These are phyloP conservation scores for Alternaria solani DNA, from an alignment of 2,329 filamentous ascomycete genomes.

Conservation along the genomic window DNA sequence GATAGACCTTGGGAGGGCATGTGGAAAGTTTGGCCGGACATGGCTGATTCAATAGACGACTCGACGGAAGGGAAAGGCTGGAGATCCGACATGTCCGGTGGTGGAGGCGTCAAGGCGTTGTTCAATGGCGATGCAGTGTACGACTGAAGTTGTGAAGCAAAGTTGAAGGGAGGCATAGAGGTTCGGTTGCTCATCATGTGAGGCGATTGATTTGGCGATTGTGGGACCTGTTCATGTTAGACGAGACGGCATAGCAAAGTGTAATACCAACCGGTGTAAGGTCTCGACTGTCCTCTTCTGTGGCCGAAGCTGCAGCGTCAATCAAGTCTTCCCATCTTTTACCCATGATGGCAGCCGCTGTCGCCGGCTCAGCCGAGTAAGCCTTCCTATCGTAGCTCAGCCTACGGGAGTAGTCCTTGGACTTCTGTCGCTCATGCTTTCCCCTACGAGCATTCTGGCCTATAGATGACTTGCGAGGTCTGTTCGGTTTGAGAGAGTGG, in stretches of 20 bases:
- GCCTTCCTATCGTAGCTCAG: conserved; percentile 81
- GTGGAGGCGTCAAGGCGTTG: conserved; percentile 85
- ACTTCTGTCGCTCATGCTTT: conserved; percentile 83
- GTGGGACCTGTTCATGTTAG: conserved; percentile 52
- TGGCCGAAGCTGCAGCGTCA: conserved; percentile 90
- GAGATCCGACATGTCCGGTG: conserved; percentile 55
- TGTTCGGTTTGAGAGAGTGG: conserved; percentile 72
- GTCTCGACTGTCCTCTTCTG: conserved; percentile 88
- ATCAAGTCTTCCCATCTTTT: conserved; percentile 97
- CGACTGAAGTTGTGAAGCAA: conserved; percentile 63
- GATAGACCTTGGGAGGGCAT: conserved; percentile 60
- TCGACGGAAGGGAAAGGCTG: conserved; percentile 91
- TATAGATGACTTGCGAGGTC: conserved; percentile 86
- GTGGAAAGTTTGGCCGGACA: conserved; percentile 74
- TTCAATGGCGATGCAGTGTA: conserved; percentile 92
- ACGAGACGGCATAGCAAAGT: conserved; percentile 12
- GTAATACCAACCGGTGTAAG: conserved; percentile 77
- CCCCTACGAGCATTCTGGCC: conserved; percentile 77
- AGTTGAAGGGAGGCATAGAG: conserved; percentile 65
- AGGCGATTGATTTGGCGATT: conserved; percentile 62
- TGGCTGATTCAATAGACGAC: conserved; percentile 72
- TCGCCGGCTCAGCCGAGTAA: conserved; percentile 83
- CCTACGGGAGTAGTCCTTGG: conserved; percentile 76
- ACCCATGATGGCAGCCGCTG: conserved; percentile 74
- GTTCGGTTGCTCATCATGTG: conserved; percentile 60